Base-by-base conservation (phyloP, 2,329 filamentous ascomycete species). In the Trichothecium roseum region DNA sequence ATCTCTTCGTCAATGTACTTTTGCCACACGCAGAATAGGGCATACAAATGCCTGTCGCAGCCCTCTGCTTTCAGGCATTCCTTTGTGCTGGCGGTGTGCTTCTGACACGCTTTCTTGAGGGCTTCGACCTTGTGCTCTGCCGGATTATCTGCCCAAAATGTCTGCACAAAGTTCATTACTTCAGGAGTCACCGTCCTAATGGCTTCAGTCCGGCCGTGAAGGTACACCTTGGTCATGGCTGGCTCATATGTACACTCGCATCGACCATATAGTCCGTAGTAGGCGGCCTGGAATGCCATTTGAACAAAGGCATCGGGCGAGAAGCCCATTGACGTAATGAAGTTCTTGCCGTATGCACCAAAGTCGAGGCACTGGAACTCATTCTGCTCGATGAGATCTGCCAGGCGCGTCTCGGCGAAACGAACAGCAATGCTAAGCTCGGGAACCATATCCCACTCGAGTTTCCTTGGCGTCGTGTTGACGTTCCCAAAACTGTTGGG, bases 251-350 rank as follows among this genome's bases (percentile, higher is more conserved):
- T 91, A 53, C 86, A 94, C 57, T 96, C 91, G 2, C 94, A 77
- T 4, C 86, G 78, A 3, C 91, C 91, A 49, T 96, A 98, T 7
- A 98, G 71, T 2, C 91, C 91, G 51, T 95, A 98, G 64, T 98
- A 96, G 1, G 91, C 89, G 4, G 89, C 89, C 57, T 98, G 91
- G 64, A 95, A 95, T 0, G 91, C 91, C 89, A 98, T 96, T 58
- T 98, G 91, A 15, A 98, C 84, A 54, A 94, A 98, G 0, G 91
- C 91, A 55, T 96, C 91, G 0, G 91, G 89, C 0, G 89, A 96
- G 60, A 96, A 93, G 7, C 89, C 89, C 80, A 93, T 93, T 0
- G 83, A 86, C 0, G 87, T 96, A 59, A 98, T 95, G 54, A 95
- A 95, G 58, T 91, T 94, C 68, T 95, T 95, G 45, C 91, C 91